Base-by-base conservation (phyloP, 805 yeast species). In the Ogataea neopini region DNA sequence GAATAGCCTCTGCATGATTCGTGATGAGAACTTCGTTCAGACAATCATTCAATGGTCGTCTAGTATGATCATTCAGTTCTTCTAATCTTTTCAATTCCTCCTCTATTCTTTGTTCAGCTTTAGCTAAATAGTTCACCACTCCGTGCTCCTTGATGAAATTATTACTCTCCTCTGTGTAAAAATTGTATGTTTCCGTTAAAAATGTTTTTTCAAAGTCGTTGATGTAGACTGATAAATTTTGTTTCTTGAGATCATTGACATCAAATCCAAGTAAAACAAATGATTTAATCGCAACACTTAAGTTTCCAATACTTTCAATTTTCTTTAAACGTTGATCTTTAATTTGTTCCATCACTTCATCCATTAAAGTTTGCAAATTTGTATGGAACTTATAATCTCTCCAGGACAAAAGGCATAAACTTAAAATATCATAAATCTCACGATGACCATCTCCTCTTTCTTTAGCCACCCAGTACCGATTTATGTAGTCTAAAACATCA, bases 381-480 rank as follows among this genome's bases (percentile, higher is more conserved):
- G 80, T 77, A 52, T 78, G 77, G 66, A 94, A 92, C 80, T 94
- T 77, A 49, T 81, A 80, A 49, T 82, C 81, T 61, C 86, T 84
- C 99, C 99, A 94, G 41, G 88, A 84, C 56, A 90, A 75, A 44
- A 92, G 72, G 43, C 96, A 86, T 53, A 94, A 73, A 4, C 97
- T 89, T 63, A 90, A 84, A 18, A 95, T 95, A 67, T 94, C 99
- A 66, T 83, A 89, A 39, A 94, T 83, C 60, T 88, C 90, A 53
- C 90, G 78, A 60, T 88, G 81, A 14, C 97, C 97, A 64, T 92
- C 97, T 36, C 89, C 86, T 61, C 98, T 79, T 68, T 92, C 98
- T 62, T 95, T 91, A 58, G 86, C 87, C 37, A 95, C 97, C 99
- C 99, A 94, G 69, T 92, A 94, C 52, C 98, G 79, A 68, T 94